These are phyloP conservation scores for Allantophomopsis cytisporea DNA, from an alignment of 2,329 filamentous ascomycete species.

Conservation along the genomic window DNA sequence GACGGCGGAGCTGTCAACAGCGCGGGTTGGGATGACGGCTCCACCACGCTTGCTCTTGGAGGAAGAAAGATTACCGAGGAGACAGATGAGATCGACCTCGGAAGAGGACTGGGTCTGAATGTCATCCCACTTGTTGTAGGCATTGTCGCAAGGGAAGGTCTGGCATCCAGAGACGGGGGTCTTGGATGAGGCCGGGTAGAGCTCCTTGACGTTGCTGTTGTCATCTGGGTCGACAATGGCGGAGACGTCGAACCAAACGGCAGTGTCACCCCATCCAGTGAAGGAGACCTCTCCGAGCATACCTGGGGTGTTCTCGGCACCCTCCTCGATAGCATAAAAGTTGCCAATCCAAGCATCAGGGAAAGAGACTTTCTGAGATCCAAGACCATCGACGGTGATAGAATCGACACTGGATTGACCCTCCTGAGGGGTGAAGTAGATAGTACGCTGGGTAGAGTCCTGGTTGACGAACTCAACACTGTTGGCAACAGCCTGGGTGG, in stretches of 20 bases:
- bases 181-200: slow-evolving; percentile 28
- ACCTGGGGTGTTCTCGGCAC: slow-evolving; percentile 25
- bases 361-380: slow-evolving; percentile 20
- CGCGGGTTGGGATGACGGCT: no score
- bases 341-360: slow-evolving; percentile 27
- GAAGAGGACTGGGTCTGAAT: slow-evolving; percentile 38
- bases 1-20: no score
- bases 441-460: slow-evolving; percentile 27
- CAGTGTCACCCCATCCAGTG: slow-evolving; percentile 31
- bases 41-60: no score
- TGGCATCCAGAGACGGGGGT: slow-evolving; percentile 34
- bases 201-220: slow-evolving; percentile 36
- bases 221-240: slow-evolving; percentile 40
- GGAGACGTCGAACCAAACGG: slow-evolving; percentile 39
- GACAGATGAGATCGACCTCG: slow-evolving; percentile 32
- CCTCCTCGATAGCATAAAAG: slow-evolving; percentile 30
- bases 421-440: slow-evolving; percentile 14
- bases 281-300: slow-evolving; percentile 40
- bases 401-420: slow-evolving; percentile 7
- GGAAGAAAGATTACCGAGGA: slow-evolving; percentile 12
- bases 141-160: slow-evolving; percentile 35
- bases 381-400: slow-evolving; percentile 10
- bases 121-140: slow-evolving; percentile 39
- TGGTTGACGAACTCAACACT: slow-evolving; percentile 44
- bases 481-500: slow-evolving; percentile 29